Evolutionary conservation across 2,329 filamentous ascomycete genomes (phyloP), one percentile per base, ranked within the genome.

Genomic region (Juglanconis oblonga): DNA sequence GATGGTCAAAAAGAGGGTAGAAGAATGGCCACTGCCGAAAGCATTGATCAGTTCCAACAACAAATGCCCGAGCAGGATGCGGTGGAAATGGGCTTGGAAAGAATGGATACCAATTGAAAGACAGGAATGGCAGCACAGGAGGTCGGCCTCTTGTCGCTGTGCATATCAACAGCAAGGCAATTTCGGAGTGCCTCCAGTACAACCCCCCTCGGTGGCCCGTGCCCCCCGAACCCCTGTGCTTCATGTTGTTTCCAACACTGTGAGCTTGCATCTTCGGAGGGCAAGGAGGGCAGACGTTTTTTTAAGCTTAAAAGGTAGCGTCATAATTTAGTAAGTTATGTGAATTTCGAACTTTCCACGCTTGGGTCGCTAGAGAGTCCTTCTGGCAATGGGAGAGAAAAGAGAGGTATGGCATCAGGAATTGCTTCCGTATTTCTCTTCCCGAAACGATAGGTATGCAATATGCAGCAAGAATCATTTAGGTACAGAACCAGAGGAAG

Each of bases 251-350:
- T 24, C 24, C 24, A 24, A 24, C 24, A 24, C 24, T 24, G 24
- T 24, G 24, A 24, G 24, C 24, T 24, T 24, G 24, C 24, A 24
- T 42, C 38, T 13, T 13, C n/a, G n/a, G 4, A 42, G 38, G 10
- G 10, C 38, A 42, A 42, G n/a, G 4, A 11, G 38, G 38, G 11
- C 38, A 10, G n/a, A 42, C 10, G 5, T 42, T 42, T 10, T 42
- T 42, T 14, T 42, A 42, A 59, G 57, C 57, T 59, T 52, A 55
- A 55, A 55, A 59, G 45, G 52, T 42, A 59, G 57, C 55, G 51
- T 48, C 38, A 5, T 42, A 42, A 42, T 5, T 38, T 13, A 55
- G 52, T 55, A 59, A 47, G 45, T 44, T 50, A 44, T 47, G 36
- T 44, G 36, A 59, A 55, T 50, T 48, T 44, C 54, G 51, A 59